Evolutionary conservation across 192 early-diverging fungal species (phyloP), one percentile per base, ranked within the genome.

Genomic region (Pecoramyces ruminantium): DNA sequence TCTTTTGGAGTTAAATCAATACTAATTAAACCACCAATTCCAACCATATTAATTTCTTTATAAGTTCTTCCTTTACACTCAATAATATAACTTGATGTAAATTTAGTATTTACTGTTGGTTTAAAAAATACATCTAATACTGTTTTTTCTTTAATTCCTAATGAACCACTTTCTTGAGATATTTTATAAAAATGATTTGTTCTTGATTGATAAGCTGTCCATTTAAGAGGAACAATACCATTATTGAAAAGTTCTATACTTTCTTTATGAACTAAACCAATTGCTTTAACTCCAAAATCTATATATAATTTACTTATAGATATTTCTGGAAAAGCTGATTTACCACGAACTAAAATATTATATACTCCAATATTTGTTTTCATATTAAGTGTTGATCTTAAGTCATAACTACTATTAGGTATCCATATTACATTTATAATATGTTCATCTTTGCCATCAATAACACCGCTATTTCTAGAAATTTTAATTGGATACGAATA

Each of bases 41-140:
- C 90, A 13, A 90, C 84, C 21, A 91, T 81, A 21, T 86, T 86
- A 16, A 92, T 82, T 81, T 92, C 90, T 81, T 92, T 92, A 84
- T 91, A 91, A 40, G 87, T 88, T 17, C 89, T 89, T 1, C 90
- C 90, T 79, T 89, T 90, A 80, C 88, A 92, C 78, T 92, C 90
- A 21, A 92, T 82, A 30, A 89, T 83, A 30, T 90, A 87, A 30
- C 86, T 89, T 81, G 83, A 84, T 4, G 86, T 83, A 78, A 86
- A 86, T 30, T 85, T 84, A 1, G 87, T 88, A 40, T 87, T 39
- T 38, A 38, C 38, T 18, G 83, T 11, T 25, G 90, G 90, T 77
- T 83, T 88, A 84, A 92, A 92, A 16, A 82, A 80, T 15, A 91
- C 83, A 29, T 87, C 82, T 5, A 92, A 78, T n/a, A n/a, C n/a